Evolutionary conservation across 257 asterid genomes (phyloP).

Genomic region (Jacaranda mimosifolia): DNA sequence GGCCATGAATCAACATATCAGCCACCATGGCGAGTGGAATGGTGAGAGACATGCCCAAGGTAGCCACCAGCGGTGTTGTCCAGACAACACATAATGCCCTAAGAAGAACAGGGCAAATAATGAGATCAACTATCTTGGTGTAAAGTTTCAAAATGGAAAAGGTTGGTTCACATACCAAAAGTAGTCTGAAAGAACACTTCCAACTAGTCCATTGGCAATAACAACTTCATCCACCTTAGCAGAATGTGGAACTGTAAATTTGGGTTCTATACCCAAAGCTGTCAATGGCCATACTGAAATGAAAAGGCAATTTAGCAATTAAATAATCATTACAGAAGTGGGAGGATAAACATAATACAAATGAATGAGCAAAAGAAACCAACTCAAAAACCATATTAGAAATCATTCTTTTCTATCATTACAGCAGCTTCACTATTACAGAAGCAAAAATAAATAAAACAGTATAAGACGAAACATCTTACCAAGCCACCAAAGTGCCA

Average conservation of each 20-base stretch:
- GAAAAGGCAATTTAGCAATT: conserved; percentile 17
- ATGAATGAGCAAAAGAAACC: neutral
- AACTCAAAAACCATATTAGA: no score
- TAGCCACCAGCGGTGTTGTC: conserved; percentile 99
- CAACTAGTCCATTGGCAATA: conserved; percentile 88
- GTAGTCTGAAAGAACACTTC: conserved; percentile 96
- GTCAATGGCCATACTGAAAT: conserved; percentile 98
- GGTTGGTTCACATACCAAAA: conserved; percentile 68
- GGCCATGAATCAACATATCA: conserved; percentile 95
- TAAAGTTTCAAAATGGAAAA: neutral
- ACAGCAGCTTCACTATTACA: neutral
- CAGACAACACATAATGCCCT: conserved; percentile 99
- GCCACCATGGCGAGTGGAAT: conserved; percentile 99
- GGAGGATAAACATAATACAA: neutral
- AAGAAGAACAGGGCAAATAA: conserved; percentile 22
- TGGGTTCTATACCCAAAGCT: conserved; percentile 94
- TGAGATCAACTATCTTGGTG: neutral
- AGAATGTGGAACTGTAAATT: conserved; percentile 89
- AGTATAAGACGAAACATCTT: conserved; percentile 25
- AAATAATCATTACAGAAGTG: neutral
- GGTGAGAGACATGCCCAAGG: conserved; percentile 97
- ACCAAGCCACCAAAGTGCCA: conserved; percentile 99
- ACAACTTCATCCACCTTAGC: conserved; percentile 93
- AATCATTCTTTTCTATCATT: neutral
- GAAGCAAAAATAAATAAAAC: neutral